Conservation (phyloP, 2,329 filamentous ascomycete species). For the Zymoseptoria tritici region DNA sequence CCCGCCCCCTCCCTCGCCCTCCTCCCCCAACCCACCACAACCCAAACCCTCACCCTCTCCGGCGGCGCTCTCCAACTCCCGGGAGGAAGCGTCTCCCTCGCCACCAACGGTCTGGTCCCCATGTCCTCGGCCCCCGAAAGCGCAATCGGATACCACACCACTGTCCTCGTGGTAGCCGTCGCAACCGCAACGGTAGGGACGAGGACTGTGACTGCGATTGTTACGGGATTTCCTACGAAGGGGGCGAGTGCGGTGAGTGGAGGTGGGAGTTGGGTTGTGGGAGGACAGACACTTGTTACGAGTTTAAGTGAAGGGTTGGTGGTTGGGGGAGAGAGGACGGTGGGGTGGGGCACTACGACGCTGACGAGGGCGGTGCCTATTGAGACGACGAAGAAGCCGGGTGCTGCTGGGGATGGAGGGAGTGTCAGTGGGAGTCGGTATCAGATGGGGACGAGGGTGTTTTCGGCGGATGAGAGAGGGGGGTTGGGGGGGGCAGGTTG, state of each 20-base stretch:
- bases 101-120: not conserved
- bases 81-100: slow-evolving; percentile 2
- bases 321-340: not conserved
- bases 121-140: not conserved
- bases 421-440: no score
- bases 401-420: no score
- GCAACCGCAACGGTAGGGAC: no score
- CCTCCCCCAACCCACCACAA: not conserved
- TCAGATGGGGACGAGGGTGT: not conserved
- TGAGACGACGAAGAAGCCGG: no score
- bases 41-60: slow-evolving; percentile 1
- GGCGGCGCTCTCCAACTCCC: not conserved
- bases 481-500: not conserved
- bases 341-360: not conserved
- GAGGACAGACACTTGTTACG: not conserved
- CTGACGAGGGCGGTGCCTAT: not conserved
- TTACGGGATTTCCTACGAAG: no score
- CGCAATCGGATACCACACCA: not conserved
- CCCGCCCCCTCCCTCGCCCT: not conserved
- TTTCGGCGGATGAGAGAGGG: not conserved
- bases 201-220: no score
- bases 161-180: no score
- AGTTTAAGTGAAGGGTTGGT: not conserved
- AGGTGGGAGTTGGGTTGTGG: not conserved
- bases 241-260: no score